Evolutionary conservation across 2,329 filamentous ascomycete species (phyloP), one percentile per base, ranked within the genome.

Genomic region (Colletotrichum cereale): DNA sequence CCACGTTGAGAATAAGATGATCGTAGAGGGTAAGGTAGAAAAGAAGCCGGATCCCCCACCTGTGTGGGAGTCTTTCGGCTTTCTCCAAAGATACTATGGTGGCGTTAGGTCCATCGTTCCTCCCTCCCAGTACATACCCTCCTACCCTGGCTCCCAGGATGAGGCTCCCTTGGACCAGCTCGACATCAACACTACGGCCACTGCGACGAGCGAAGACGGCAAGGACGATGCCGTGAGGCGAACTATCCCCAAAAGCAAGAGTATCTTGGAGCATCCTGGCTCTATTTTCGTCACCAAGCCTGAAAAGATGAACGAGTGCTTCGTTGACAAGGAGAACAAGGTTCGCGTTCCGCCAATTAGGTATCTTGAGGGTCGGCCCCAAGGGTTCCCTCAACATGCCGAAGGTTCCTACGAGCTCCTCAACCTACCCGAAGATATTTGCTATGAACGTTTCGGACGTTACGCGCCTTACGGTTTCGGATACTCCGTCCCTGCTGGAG

Each of bases 381-480:
- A 89, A 70, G 96, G 95, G 1, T 97, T 97, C 79, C 96, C 96
- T 0, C 90, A 96, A 60, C 89, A 94, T 70, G 89, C 93, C 2
- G 88, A 96, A 77, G 96, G 96, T n/a, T 97, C 94, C 0, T 95
- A 97, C 77, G 90, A 95, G 12, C 81, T 96, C 50, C 82, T 98
- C 16, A 92, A 91, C 0, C 84, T 98, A 44, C 89, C 92, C 24
- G 90, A 97, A 75, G 92, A 97, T 77, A 89, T 98, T 57, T 99
- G 96, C 83, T 98, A 97, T 78, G 96, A 99, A 75, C 89, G 96
- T 2, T 97, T 93, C 79, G 96, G 96, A 3, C 89, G 95, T 74
- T 89, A 96, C 38, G 95, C 94, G 0, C 93, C 96, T 0, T 99
- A 99, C 76, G 96, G 96, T 0, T 89, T 94, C 73, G 96, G 96